Percentiles rank a stretch among this genome's conserved stretches.
These are phyloP conservation scores for Penicillium sp. DNA, from an alignment of 2,329 filamentous ascomycete species.

Conservation along the genomic window DNA sequence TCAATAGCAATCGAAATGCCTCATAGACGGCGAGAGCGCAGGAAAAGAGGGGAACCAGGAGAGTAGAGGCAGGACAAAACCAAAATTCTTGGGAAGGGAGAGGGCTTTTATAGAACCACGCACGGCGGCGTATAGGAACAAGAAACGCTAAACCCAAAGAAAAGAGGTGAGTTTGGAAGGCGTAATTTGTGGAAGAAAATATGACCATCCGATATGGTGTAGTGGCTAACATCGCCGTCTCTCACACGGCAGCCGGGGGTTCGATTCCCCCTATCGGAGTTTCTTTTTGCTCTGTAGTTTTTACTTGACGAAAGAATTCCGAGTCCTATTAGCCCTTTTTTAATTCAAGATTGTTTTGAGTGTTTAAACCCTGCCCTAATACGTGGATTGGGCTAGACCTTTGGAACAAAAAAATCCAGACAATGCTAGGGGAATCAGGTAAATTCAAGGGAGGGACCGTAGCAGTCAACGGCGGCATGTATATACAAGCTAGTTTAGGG, in stretches of 20 bases:
- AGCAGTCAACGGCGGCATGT: too few relatives aligned
- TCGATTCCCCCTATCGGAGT: slow-evolving; percentile 33
- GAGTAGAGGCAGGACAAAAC: neutral
- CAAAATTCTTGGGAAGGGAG: neutral
- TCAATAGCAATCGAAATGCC: slow-evolving; percentile 1
- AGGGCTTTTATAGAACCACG: neutral
- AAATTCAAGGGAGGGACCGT: too few relatives aligned
- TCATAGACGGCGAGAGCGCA: neutral
- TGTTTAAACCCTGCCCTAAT: too few relatives aligned
- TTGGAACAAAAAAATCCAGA: too few relatives aligned
- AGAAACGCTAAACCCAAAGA: neutral
- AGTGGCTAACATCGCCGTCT: slow-evolving; percentile 34
- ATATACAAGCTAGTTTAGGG: too few relatives aligned
- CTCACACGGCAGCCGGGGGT: slow-evolving; percentile 33
- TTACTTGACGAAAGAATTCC: too few relatives aligned
- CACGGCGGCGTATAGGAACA: neutral
- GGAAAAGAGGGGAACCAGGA: neutral
- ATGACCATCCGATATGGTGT: slow-evolving; percentile 31
- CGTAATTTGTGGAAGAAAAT: neutral
- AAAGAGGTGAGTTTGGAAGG: neutral
- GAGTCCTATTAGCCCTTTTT: too few relatives aligned
- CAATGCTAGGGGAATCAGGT: too few relatives aligned
- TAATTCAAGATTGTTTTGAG: too few relatives aligned
- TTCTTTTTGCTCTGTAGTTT: slow-evolving; percentile 2
- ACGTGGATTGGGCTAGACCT: too few relatives aligned